phyloP scores from a whole-genome alignment of 2,329 filamentous ascomycete genomes.

The Exophiala aquamarina region DNA sequence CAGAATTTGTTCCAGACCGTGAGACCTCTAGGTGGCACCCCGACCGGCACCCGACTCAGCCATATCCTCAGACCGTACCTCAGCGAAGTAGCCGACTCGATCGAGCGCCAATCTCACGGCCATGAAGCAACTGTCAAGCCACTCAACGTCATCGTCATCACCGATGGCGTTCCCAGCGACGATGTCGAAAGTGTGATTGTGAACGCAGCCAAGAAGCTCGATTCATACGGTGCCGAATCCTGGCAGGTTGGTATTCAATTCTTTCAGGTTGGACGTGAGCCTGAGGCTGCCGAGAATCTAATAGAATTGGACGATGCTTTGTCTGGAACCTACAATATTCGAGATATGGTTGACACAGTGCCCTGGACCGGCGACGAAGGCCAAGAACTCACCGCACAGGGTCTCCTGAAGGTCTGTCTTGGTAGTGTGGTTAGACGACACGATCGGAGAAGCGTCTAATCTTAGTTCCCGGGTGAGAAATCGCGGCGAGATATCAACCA shows the following conservation, averaged over 20 bases:
- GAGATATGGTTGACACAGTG: constrained; percentile 92
- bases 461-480: no score
- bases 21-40: constrained; percentile 65
- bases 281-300: constrained; percentile 63
- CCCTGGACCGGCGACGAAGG: constrained; percentile 62
- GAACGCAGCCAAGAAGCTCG: constrained; percentile 66
- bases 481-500: no score
- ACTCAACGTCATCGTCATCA: constrained; percentile 89
- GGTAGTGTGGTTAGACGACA: constrained; percentile 70
- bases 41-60: constrained; percentile 70
- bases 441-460: constrained; percentile 46
- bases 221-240: constrained; percentile 66
- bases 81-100: constrained; percentile 48
- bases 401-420: constrained; percentile 78
- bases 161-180: constrained; percentile 79
- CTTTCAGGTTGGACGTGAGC: constrained; percentile 84
- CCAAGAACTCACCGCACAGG: constrained; percentile 62
- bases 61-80: constrained; percentile 75
- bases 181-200: constrained; percentile 73
- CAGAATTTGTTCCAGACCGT: constrained; percentile 69
- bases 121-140: constrained; percentile 60
- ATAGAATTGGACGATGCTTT: constrained; percentile 74
- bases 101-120: constrained; percentile 41
- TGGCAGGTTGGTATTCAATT: constrained; percentile 93
- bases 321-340: constrained; percentile 55